Evolutionary conservation across 257 asterid genomes (phyloP).

Genomic region (Scutellaria baicalensis): DNA sequence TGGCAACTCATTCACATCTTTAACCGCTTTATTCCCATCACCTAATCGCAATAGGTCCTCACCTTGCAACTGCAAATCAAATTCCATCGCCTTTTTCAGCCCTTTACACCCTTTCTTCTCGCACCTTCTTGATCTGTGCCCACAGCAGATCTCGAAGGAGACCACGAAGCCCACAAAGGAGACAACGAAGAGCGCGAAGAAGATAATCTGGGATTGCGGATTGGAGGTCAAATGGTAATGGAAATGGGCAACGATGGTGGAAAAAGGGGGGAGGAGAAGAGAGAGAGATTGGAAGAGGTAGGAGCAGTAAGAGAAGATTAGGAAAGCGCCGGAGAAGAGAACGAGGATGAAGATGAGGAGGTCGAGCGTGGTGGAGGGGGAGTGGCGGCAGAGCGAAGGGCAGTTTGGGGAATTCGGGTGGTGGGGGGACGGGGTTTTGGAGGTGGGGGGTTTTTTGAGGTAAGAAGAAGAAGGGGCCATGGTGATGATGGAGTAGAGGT

Average conservation of each 20-base stretch:
- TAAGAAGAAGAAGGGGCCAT: constrained; percentile 27
- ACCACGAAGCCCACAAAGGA: constrained; percentile 27
- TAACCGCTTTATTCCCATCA: constrained; percentile 38
- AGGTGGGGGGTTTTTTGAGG: constrained; percentile 13
- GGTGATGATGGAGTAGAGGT: constrained; percentile 18
- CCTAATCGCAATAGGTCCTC: constrained; percentile 53
- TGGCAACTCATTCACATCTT: constrained; percentile 68
- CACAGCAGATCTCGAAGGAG: constrained; percentile 34
- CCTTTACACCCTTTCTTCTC: constrained; percentile 58
- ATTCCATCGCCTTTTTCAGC: constrained; percentile 66
- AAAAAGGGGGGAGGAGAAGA: constrained; percentile 39
- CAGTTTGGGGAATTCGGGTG: constrained; percentile 18
- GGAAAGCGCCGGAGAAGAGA: constrained; percentile 57
- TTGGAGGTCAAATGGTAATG: constrained; percentile 9
- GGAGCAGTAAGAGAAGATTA: constrained; percentile 55
- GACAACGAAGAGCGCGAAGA: constrained; percentile 26
- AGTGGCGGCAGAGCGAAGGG: constrained; percentile 50
- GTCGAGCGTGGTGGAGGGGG: constrained; percentile 78
- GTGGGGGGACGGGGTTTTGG: background rate
- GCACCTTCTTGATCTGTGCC: constrained; percentile 57
- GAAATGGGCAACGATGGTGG: constrained; percentile 6
- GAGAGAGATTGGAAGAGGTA: constrained; percentile 61
- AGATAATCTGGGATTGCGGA: constrained; percentile 30
- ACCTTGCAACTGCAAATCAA: constrained; percentile 67
- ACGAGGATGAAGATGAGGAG: constrained; percentile 61